Percentiles rank a stretch among this genome's conserved stretches.
These are phyloP conservation scores for Monilinia vaccinii-corymbosi DNA, from an alignment of 2,329 filamentous ascomycete genomes.

Conservation along the genomic window DNA sequence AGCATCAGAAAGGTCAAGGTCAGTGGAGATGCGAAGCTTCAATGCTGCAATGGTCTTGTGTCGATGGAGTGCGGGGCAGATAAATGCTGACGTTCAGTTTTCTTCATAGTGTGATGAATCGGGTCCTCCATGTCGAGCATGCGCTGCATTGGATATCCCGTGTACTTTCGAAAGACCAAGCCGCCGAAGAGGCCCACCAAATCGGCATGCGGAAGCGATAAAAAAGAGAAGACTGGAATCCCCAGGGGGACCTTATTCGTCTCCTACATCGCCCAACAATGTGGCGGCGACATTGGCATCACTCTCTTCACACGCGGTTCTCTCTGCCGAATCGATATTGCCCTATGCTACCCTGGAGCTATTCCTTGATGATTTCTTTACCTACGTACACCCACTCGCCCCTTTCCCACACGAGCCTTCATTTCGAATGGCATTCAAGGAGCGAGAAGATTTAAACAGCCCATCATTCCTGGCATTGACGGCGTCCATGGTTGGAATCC, in stretches of 20 bases:
- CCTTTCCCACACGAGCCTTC: constrained; percentile 74
- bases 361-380: constrained; percentile 74
- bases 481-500: constrained; percentile 62
- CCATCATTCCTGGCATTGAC: constrained; percentile 61
- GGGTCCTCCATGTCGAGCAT: constrained; percentile 58
- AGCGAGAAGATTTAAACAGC: constrained; percentile 56
- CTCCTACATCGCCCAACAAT: constrained; percentile 27
- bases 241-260: constrained; percentile 17
- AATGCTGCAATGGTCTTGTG: background rate
- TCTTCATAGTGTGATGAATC: constrained; percentile 49
- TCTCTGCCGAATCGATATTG: constrained; percentile 61
- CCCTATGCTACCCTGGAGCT: constrained; percentile 58
- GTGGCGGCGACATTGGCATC: constrained; percentile 27
- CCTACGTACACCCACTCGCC: constrained; percentile 67
- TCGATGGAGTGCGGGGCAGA: constrained; percentile 1
- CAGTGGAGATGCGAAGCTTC: constrained; percentile 8
- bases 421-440: constrained; percentile 59
- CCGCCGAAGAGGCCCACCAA: constrained; percentile 54
- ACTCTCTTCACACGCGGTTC: constrained; percentile 29
- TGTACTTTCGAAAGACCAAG: constrained; percentile 59
- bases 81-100: constrained; percentile 10
- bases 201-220: constrained; percentile 56
- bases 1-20: constrained; percentile 46
- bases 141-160: constrained; percentile 54
- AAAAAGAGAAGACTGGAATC: constrained; percentile 46